Conservation (phyloP, 306 rosid species). For the Cucurbita ficifolia region DNA sequence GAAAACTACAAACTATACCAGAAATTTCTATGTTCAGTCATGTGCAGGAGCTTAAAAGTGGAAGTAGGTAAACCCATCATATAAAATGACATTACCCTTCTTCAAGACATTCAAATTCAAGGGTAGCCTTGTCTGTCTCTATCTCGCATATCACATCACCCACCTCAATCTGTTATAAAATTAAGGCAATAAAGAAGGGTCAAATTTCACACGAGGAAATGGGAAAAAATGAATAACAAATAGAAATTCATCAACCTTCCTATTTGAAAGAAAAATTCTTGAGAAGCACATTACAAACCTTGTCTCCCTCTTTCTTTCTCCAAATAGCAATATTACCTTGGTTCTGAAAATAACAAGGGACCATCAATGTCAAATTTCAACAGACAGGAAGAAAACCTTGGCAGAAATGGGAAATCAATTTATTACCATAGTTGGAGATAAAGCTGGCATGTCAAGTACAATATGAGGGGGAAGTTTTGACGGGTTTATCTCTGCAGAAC, state of each 20-base stretch:
- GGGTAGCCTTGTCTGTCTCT: constrained; percentile 97
- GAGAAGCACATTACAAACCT: constrained; percentile 46
- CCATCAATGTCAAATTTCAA: constrained; percentile 9
- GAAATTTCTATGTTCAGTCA: background rate
- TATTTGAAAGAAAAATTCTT: background rate
- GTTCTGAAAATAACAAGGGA: constrained; percentile 33
- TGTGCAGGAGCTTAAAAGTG: background rate
- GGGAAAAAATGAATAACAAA: background rate
- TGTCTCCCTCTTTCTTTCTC: constrained; percentile 94
- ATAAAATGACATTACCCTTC: constrained; percentile 71
- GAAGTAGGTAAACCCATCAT: background rate
- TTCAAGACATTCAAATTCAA: constrained; percentile 84
- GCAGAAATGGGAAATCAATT: constrained; percentile 3
- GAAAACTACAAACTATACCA: background rate
- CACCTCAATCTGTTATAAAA: constrained; percentile 64
- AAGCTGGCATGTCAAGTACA: constrained; percentile 82
- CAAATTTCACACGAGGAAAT: background rate
- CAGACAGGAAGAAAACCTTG: constrained; percentile 9
- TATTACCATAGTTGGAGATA: constrained; percentile 94
- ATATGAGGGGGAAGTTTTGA: constrained; percentile 77
- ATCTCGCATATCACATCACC: constrained; percentile 95
- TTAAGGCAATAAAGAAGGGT: background rate
- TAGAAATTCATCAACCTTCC: background rate
- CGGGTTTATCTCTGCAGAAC: constrained; percentile 28
- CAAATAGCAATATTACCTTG: constrained; percentile 83